A percentile compares a stretch with the other conserved stretches of the same genome.
These are phyloP conservation scores for Ascomycota sp. DNA, from an alignment of 2,329 filamentous ascomycete genomes.

Conservation along the genomic window DNA sequence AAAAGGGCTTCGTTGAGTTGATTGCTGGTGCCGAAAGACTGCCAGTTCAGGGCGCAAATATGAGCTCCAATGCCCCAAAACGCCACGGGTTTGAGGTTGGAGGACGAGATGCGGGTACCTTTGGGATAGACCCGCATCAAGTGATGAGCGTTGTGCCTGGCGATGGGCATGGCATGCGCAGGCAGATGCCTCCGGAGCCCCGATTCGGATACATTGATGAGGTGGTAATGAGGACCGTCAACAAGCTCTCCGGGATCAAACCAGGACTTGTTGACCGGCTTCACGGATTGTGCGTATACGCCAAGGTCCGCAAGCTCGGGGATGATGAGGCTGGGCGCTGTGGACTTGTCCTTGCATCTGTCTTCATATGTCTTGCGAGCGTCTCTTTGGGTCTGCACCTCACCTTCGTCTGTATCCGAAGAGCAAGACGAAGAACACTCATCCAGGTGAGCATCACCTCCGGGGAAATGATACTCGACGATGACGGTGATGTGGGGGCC, in stretches of 20 bases:
- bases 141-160: conserved; percentile 39
- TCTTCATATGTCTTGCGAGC: conserved; percentile 32
- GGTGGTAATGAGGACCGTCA: conserved; percentile 42
- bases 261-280: conserved; percentile 46
- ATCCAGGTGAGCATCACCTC: conserved; percentile 24
- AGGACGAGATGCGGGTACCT: conserved; percentile 45
- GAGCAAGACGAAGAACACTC: conserved; percentile 10
- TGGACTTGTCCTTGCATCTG: conserved; percentile 29
- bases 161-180: conserved; percentile 22
- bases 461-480: conserved; percentile 42
- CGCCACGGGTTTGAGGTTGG: conserved; percentile 39
- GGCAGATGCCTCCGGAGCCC: conserved; percentile 32
- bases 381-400: conserved; percentile 18
- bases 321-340: conserved; percentile 29
- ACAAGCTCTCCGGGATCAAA: conserved; percentile 26
- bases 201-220: conserved; percentile 49
- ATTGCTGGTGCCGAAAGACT: conserved; percentile 43
- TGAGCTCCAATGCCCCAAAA: conserved; percentile 51
- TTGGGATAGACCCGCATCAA: conserved; percentile 55
- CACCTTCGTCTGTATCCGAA: conserved; percentile 12
- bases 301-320: conserved; percentile 45
- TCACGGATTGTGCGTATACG: conserved; percentile 50
- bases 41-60: conserved; percentile 51
- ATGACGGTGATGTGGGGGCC: conserved; percentile 45
- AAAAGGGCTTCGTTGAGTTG: conserved; percentile 52